Conservation (phyloP, 2,329 filamentous ascomycete species). For the Colletotrichum endophyticum region DNA sequence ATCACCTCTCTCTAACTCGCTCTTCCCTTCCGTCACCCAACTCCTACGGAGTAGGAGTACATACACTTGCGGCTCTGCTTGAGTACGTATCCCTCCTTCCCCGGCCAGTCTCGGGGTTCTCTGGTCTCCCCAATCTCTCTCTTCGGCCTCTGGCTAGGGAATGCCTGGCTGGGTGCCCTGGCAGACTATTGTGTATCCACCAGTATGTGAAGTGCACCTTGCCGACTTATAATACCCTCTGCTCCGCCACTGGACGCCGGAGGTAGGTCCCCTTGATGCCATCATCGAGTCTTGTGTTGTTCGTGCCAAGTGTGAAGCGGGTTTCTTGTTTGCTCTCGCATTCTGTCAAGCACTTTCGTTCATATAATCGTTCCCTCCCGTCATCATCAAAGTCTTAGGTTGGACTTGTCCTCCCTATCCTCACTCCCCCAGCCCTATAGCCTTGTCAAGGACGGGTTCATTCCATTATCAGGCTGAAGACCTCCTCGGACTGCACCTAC, state of each 20-base stretch:
- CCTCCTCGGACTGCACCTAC: background rate
- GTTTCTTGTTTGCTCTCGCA: background rate
- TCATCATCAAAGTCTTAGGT: background rate
- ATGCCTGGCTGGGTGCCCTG: constrained; percentile 3
- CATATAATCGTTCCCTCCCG: background rate
- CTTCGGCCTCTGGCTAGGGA: background rate
- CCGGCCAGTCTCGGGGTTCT: background rate
- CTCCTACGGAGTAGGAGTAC: background rate
- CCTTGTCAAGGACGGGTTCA: background rate
- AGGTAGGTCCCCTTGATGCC: background rate
- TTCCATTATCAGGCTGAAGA: background rate
- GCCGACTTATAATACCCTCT: constrained; percentile 8
- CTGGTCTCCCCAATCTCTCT: background rate
- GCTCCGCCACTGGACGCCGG: background rate
- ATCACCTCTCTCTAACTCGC: background rate
- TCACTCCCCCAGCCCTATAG: background rate
- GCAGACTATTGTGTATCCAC: background rate
- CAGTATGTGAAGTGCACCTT: background rate
- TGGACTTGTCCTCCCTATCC: background rate
- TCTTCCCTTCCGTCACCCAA: background rate
- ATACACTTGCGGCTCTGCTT: constrained; percentile 8
- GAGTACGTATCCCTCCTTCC: background rate
- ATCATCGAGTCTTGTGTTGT: background rate
- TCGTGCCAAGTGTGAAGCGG: background rate
- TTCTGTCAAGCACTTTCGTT: background rate